Percentiles rank a stretch among this genome's conserved stretches.
phyloP scores from a whole-genome alignment of 2,329 filamentous ascomycete species.

The Aureobasidium sp. region DNA sequence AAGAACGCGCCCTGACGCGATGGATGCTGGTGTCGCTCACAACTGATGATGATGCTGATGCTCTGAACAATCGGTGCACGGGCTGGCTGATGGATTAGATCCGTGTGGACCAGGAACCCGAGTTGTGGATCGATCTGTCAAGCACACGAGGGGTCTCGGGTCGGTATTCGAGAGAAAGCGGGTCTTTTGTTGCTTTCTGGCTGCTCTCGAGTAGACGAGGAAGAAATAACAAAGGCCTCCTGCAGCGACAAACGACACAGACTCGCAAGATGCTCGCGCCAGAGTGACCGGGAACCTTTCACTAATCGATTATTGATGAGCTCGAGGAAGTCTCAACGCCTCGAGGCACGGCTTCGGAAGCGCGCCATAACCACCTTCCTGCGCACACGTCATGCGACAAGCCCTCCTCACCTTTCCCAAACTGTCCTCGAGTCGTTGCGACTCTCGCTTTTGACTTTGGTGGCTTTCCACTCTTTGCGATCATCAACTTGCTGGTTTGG shows the following conservation, averaged over 20 bases:
- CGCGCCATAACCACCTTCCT: background rate
- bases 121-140: conserved; percentile 12
- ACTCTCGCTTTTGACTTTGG: conserved; percentile 3
- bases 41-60: conserved; percentile 2
- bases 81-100: conserved; percentile 13
- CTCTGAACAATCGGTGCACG: conserved; percentile 3
- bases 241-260: conserved; percentile 3
- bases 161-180: conserved; percentile 1
- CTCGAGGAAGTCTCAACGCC: conserved; percentile 10
- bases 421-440: background rate
- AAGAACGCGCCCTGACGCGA: conserved; percentile 9
- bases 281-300: conserved; percentile 5
- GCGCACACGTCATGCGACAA: conserved; percentile 3
- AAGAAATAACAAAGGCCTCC: background rate
- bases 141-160: conserved; percentile 10
- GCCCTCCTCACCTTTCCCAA: conserved; percentile 6
- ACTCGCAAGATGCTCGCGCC: background rate
- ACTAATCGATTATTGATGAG: conserved; percentile 13
- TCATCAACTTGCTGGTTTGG: background rate
- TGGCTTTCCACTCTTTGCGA: background rate
- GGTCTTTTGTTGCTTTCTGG: background rate
- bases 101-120: conserved; percentile 14
- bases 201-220: background rate
- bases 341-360: conserved; percentile 9
- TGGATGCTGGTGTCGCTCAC: background rate